phyloP scores from a whole-genome alignment of 805 yeast species.

The Maudiozyma barnettii region DNA sequence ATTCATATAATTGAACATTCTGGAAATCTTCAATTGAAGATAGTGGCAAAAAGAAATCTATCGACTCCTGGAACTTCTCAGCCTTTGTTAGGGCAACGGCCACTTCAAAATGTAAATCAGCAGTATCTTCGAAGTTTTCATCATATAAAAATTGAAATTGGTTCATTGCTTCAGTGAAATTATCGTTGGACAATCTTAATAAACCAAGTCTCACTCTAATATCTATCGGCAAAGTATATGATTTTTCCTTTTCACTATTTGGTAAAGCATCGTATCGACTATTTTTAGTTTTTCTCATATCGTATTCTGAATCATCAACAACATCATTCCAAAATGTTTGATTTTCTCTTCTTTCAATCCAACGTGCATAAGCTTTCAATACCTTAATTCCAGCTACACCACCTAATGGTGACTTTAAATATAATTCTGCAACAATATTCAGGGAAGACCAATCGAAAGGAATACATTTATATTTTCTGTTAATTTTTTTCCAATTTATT shows the following conservation, averaged over 20 bases:
- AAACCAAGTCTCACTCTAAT: conserved; percentile 74
- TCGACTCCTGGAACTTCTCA: conserved; percentile 67
- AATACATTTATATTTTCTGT: conserved; percentile 32
- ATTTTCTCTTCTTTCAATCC: conserved; percentile 65
- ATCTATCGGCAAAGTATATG: conserved; percentile 66
- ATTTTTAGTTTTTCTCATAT: conserved; percentile 50
- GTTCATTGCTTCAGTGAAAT: conserved; percentile 57
- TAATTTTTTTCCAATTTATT: conserved; percentile 24
- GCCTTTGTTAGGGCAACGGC: conserved; percentile 64
- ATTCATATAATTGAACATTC: conserved; percentile 37
- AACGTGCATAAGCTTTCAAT: conserved; percentile 65
- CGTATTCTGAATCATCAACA: conserved; percentile 74
- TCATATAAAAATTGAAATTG: conserved; percentile 57
- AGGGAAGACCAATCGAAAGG: conserved; percentile 81
- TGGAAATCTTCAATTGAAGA: conserved; percentile 44
- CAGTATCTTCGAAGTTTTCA: conserved; percentile 48
- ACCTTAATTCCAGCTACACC: conserved; percentile 54
- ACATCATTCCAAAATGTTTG: conserved; percentile 38
- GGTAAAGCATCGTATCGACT: conserved; percentile 35
- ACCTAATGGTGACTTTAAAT: conserved; percentile 45
- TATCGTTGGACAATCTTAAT: conserved; percentile 55
- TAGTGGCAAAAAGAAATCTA: conserved; percentile 52
- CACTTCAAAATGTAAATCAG: conserved; percentile 68
- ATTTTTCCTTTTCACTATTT: conserved; percentile 30
- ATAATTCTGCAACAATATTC: conserved; percentile 74